Evolutionary conservation across 2,329 filamentous ascomycete genomes (phyloP), one percentile per base, ranked within the genome.

Genomic region (Zarea fungicola): DNA sequence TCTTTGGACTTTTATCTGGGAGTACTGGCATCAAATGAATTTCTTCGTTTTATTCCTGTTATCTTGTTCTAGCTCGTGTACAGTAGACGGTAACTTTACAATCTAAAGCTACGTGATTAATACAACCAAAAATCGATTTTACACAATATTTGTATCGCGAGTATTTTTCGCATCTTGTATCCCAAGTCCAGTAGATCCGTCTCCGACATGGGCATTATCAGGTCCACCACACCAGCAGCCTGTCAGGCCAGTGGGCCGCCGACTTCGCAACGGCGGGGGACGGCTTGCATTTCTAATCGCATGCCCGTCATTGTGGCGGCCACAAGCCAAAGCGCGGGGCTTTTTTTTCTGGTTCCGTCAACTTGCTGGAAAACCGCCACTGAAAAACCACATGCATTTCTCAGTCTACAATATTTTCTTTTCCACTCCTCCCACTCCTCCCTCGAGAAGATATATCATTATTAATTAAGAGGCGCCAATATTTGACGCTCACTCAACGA

Each of bases 261-360:
- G 48, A 50, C 42, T 23, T 50, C 48, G 48, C 48, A 45, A n/a
- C 23, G 25, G 39, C 23, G 39, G 48, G 35, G 41, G 21, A 36
- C 22, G 31, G 31, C 42, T n/a, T 16, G 13, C 18, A 51, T 48
- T 51, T 51, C 44, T 48, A 51, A 46, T 48, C 44, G 43, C 29
- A 26, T 13, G 13, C 34, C 36, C 37, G 29, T 49, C 28, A 52
- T 49, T 46, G 26, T 36, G 44, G 40, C 28, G 48, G 42, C 48
- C 18, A 22, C 14, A 22, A 22, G 14, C 26, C 18, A n/a, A n/a
- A n/a, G n/a, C n/a, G n/a, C n/a, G n/a, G n/a, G n/a, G n/a, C n/a
- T n/a, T n/a, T n/a, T n/a, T n/a, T n/a, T n/a, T n/a, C n/a, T n/a
- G n/a, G n/a, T n/a, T n/a, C n/a, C n/a, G n/a, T n/a, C n/a, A n/a